Evolutionary conservation across 2,329 filamentous ascomycete species (phyloP), one percentile per base, ranked within the genome.

Genomic region (Endocalyx cinctus): DNA sequence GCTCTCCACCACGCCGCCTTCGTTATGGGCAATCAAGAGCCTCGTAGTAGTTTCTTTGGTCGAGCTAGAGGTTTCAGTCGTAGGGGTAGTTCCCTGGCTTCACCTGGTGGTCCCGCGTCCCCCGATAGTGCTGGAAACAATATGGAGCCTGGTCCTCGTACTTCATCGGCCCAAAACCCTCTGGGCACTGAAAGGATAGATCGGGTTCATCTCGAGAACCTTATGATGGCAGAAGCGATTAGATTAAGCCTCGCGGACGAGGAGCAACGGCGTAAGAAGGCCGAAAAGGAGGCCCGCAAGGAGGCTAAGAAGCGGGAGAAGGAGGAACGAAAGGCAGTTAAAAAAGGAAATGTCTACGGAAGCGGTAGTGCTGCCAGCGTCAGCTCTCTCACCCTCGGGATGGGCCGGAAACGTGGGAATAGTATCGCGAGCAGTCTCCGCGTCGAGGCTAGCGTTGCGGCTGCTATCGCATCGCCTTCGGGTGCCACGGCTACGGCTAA

Each of bases 141-240:
- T n/a, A n/a, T n/a, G n/a, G 64, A 66, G 5, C 55, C 59, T 2
- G 59, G 52, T 5, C 42, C 55, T 6, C 52, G 59, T 4, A 43
- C 46, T 3, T 52, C 54, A 4, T 53, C 62, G 0, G 52, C 52
- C 2, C 56, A 54, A 4, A 11, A 29, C 10, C 48, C 32, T 18
- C 43, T 27, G 32, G 46, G 11, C 37, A 50, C 37, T 27, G 48
- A 41, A 37, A 45, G 41, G 27, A 50, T 35, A 51, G 67, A 38
- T 59, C 70, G 28, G 57, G 55, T 35, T 73, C 89, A 97, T 47
- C 72, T 97, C 0, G 92, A 98, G 57, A 90, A 95, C 30, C 85
- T 98, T 69, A 98, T 98, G 92, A 88, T 97, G 70, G 87, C 92
- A 72, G 92, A 98, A 58, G 92, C 92, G 1, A 94, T 98, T 29